Conservation (phyloP, 371 early-diverging fungal species). For the Lichtheimia hyalospora region DNA sequence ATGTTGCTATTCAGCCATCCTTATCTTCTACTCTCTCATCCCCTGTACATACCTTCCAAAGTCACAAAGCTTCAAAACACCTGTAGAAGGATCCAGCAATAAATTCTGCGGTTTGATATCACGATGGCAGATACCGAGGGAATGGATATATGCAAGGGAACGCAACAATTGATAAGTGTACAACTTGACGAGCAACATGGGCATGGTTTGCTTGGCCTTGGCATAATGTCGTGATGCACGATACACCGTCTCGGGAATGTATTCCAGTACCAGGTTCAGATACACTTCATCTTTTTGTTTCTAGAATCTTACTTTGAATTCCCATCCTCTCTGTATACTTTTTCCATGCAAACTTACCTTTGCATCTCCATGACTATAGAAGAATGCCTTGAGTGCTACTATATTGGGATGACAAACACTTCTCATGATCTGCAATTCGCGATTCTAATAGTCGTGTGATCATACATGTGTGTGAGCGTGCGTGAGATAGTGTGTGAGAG, state of each 20-base stretch:
- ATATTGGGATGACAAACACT: conserved; percentile 84
- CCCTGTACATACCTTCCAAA: conserved; percentile 80
- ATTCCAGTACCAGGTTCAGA: conserved; percentile 85
- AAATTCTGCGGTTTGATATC: conserved; percentile 71
- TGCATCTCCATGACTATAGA: conserved; percentile 75
- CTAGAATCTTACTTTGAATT: neutral
- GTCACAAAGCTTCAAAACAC: conserved; percentile 97
- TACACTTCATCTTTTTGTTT: conserved; percentile 78
- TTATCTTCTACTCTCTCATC: conserved; percentile 6
- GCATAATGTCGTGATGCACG: conserved; percentile 80
- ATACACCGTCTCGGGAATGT: conserved; percentile 87
- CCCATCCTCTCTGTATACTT: neutral
- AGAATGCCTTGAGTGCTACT: conserved; percentile 76
- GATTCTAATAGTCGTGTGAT: conserved; percentile 59
- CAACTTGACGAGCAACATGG: conserved; percentile 89
- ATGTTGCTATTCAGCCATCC: neutral
- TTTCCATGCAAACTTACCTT: conserved; percentile 28
- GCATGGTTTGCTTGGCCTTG: conserved; percentile 91
- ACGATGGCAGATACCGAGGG: conserved; percentile 54
- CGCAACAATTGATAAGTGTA: conserved; percentile 96
- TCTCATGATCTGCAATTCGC: conserved; percentile 91
- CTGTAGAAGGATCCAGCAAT: conserved; percentile 79
- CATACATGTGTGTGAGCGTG: neutral
- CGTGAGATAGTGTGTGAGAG: neutral
- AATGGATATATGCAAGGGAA: conserved; percentile 74